phyloP scores from a whole-genome alignment of 306 rosid genomes.

The Quercus alba region DNA sequence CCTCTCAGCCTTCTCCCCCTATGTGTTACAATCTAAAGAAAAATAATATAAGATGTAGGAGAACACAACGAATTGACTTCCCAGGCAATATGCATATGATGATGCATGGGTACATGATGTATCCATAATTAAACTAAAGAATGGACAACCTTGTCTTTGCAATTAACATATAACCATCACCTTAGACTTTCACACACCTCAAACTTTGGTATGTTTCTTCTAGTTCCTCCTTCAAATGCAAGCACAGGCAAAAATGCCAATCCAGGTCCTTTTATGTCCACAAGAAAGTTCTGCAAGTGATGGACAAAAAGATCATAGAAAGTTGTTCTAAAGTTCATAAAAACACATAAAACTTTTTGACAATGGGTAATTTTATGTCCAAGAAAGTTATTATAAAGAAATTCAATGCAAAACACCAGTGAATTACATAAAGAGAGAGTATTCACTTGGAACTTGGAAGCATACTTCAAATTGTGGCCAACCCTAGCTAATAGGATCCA shows the following conservation, averaged over 20 bases:
- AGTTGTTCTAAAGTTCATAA: not conserved
- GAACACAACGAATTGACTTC: not conserved
- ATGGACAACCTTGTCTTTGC: too few relatives aligned
- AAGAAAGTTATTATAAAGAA: not conserved
- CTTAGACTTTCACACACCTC: constrained; percentile 46
- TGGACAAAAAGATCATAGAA: not conserved
- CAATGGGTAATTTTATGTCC: not conserved
- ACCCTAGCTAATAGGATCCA: too few relatives aligned
- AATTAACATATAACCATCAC: too few relatives aligned
- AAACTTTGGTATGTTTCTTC: constrained; percentile 91
- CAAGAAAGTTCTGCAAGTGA: constrained; percentile 69
- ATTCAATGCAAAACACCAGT: not conserved
- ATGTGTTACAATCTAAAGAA: not conserved
- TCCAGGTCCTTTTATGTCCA: constrained; percentile 85
- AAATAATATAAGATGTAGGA: not conserved
- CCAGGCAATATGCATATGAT: not conserved
- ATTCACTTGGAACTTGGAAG: not conserved
- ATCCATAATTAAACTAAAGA: too few relatives aligned
- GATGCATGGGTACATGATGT: not conserved
- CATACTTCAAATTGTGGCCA: too few relatives aligned
- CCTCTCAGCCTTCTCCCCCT: not conserved
- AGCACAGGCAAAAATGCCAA: constrained; percentile 87
- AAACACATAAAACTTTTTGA: not conserved
- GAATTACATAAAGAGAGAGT: not conserved
- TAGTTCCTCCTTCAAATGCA: constrained; percentile 98